Base-by-base conservation (phyloP, 129 eudicot genomes). In the Tagetes erecta region DNA sequence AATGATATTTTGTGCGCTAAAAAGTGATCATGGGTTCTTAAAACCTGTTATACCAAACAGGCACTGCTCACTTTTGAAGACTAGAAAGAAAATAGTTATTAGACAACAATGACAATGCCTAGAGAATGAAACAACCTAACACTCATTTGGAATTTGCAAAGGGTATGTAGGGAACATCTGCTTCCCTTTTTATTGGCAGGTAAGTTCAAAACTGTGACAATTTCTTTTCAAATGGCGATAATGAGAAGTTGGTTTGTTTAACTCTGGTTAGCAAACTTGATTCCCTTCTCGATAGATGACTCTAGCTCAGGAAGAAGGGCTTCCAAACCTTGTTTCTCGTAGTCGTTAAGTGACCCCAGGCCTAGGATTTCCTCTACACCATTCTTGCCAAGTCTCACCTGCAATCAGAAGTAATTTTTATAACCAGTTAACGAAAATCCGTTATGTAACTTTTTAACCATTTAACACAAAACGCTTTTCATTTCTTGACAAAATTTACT, bases 351-450 rank as follows among this genome's bases (percentile, higher is more conserved):
- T n/a, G 89, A 57, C 6, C 99, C 97, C 40, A 94, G 72, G 0
- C 96, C 99, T 20, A 88, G 74, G 57, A 94, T 84, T 84, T 95
- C 99, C 53, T 95, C 96, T 13, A 95, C 99, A 34, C 99, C 99
- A 27, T 89, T 95, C 86, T 85, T 91, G 58, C 99, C 99, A 5
- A 95, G 94, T 65, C 89, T 91, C 83, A 95, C 99, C 99, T 95
- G 87, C 57, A 75, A 36, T 44, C 6, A 44, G 1, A 66, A 4
- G 7, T 59, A 49, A 3, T 9, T 34, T 9, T 13, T 59, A 33
- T 0, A 33, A 59, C 41, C 41, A 34, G 33, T 59, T 59, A 33
- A 33, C 2, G 9, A 14, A n/a, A 36, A 62, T 13, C 1, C 45
- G 44, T 62, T 8, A 4, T 56, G 14, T 0, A 52, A n/a, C 38